phyloP scores from a whole-genome alignment of 2,329 filamentous ascomycete species.

The Pseudogymnoascus sp. region DNA sequence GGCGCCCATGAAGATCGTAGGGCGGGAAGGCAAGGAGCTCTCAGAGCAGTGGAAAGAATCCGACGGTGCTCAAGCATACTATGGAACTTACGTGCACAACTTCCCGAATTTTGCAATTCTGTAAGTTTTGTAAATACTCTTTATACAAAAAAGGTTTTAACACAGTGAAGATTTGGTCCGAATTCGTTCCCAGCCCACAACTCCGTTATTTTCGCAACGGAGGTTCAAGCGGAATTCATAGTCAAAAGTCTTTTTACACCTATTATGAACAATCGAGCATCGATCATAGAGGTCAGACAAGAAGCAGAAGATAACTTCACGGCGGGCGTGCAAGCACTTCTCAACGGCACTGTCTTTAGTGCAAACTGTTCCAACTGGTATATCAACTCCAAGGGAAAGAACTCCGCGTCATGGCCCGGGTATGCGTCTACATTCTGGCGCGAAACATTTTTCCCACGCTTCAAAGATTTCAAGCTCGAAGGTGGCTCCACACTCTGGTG shows the following conservation, averaged over 20 bases:
- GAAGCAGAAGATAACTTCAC: slow-evolving; percentile 28
- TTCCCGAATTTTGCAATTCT: slow-evolving; percentile 25
- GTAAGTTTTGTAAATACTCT: neutral
- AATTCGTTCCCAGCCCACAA: slow-evolving; percentile 28
- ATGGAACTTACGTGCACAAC: slow-evolving; percentile 23
- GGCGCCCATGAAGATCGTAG: slow-evolving; percentile 28
- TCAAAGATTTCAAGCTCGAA: slow-evolving; percentile 15
- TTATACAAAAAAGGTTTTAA: neutral
- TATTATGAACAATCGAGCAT: slow-evolving; percentile 28
- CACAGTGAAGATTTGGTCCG: slow-evolving; percentile 18
- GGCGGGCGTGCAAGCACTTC: slow-evolving; percentile 27
- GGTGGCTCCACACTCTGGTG: slow-evolving; percentile 12
- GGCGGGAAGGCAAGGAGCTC: slow-evolving; percentile 18
- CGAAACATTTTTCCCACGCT: slow-evolving; percentile 22
- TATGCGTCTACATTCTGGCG: slow-evolving; percentile 28
- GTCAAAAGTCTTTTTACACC: slow-evolving; percentile 27
- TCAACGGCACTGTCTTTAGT: slow-evolving; percentile 31
- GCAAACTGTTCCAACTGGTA: slow-evolving; percentile 38
- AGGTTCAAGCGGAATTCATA: slow-evolving; percentile 28
- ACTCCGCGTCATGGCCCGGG: slow-evolving; percentile 33
- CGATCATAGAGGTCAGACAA: slow-evolving; percentile 31
- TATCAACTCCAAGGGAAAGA: slow-evolving; percentile 32
- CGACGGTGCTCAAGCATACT: slow-evolving; percentile 28
- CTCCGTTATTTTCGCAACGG: slow-evolving; percentile 28
- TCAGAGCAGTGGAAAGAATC: slow-evolving; percentile 27